Conservation (phyloP, 2,329 filamentous ascomycete genomes). For the Ophiosphaerella herpotricha region DNA sequence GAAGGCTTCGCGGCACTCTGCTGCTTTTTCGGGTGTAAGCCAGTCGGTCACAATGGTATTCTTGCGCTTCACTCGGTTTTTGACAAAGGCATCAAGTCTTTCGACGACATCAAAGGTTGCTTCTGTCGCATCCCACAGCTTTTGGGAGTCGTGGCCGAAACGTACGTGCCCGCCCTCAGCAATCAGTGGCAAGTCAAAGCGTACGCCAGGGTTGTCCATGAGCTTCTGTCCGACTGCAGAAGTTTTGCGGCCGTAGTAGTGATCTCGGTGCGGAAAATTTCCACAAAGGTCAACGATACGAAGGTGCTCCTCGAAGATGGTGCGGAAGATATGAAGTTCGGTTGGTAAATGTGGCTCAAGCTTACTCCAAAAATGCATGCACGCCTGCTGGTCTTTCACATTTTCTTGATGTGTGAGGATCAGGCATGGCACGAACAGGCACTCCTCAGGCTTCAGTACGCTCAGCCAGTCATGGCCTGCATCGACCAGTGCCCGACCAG, state of each 20-base stretch:
- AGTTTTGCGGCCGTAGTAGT: conserved; percentile 15
- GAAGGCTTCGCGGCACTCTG: conserved; percentile 13
- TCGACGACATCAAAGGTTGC: conserved; percentile 13
- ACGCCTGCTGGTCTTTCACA: conserved; percentile 8
- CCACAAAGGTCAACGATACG: conserved; percentile 12
- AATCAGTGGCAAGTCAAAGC: conserved; percentile 15
- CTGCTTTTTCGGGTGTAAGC: conserved; percentile 11
- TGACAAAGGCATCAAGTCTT: conserved; percentile 11
- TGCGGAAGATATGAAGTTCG: conserved; percentile 13
- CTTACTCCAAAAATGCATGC: conserved; percentile 8
- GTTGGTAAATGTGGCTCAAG: conserved; percentile 4
- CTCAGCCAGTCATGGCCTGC: conserved; percentile 11
- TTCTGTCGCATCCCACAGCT: conserved; percentile 15
- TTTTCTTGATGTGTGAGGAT: conserved; percentile 14
- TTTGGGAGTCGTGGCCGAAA: conserved; percentile 15
- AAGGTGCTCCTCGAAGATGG: conserved; percentile 15
- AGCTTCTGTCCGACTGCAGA: conserved; percentile 11
- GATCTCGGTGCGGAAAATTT: conserved; percentile 9
- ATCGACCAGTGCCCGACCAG: conserved; percentile 7
- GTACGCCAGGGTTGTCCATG: conserved; percentile 19
- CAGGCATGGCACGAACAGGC: conserved; percentile 10
- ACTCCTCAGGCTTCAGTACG: conserved; percentile 11
- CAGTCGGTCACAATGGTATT: conserved; percentile 10
- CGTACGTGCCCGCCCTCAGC: conserved; percentile 10
- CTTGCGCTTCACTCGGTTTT: conserved; percentile 10